A percentile compares a stretch with the other conserved stretches of the same genome.
phyloP scores from a whole-genome alignment of 2,329 filamentous ascomycete species.

The Cladosporium halotolerans region DNA sequence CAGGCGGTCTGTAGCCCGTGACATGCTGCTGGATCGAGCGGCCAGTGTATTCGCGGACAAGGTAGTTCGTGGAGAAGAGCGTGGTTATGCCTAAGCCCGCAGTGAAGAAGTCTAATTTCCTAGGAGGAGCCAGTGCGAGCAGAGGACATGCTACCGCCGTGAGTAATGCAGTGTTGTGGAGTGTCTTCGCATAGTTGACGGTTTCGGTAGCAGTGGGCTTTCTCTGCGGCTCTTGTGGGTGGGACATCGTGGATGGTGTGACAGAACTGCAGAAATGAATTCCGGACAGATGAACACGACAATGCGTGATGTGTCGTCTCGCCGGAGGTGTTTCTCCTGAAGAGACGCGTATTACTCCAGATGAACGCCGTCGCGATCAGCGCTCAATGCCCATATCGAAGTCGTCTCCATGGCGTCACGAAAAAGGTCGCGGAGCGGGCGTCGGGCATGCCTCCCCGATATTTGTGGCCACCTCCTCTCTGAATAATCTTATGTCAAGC shows the following conservation, averaged over 20 bases:
- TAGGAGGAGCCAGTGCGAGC: constrained; percentile 52
- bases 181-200: constrained; percentile 25
- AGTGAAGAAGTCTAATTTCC: constrained; percentile 58
- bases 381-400: neutral
- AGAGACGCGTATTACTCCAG: too few relatives aligned
- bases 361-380: too few relatives aligned
- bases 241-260: constrained; percentile 18
- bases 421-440: neutral
- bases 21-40: constrained; percentile 27
- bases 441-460: too few relatives aligned
- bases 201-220: constrained; percentile 20
- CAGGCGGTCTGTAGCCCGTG: constrained; percentile 8
- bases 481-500: too few relatives aligned
- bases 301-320: too few relatives aligned
- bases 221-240: constrained; percentile 21
- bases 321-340: too few relatives aligned
- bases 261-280: neutral
- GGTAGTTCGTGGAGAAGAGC: constrained; percentile 45
- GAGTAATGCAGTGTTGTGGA: constrained; percentile 44
- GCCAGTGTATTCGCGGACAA: constrained; percentile 33
- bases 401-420: neutral
- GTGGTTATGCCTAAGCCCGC: constrained; percentile 46
- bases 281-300: neutral
- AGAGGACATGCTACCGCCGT: constrained; percentile 49
- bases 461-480: too few relatives aligned